Conservation (phyloP, 495 filamentous ascomycete species). For the Neurospora sp. region DNA sequence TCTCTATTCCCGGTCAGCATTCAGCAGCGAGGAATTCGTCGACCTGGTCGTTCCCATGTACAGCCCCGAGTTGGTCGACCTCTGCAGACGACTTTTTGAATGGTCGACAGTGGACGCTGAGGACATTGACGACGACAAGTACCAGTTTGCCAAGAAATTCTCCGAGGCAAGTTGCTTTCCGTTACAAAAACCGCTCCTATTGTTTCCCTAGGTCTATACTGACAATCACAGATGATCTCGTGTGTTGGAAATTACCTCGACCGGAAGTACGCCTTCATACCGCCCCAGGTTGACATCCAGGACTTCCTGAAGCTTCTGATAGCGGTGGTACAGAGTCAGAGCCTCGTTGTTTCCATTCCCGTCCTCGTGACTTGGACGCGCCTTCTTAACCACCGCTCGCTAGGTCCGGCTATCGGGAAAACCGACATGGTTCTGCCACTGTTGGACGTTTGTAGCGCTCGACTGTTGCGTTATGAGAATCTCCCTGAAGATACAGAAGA, state of each 20-base stretch:
- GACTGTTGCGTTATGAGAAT: constrained; percentile 74
- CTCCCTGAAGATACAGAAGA: constrained; percentile 73
- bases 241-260: constrained; percentile 76
- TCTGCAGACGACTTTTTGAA: constrained; percentile 68
- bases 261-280: constrained; percentile 54
- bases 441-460: constrained; percentile 65
- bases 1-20: constrained; percentile 63
- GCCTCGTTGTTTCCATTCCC: constrained; percentile 85
- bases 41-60: constrained; percentile 73
- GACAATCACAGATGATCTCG: constrained; percentile 57
- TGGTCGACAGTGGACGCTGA: constrained; percentile 72
- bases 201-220: constrained; percentile 7
- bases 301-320: constrained; percentile 73
- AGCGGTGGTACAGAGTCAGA: constrained; percentile 68
- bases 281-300: constrained; percentile 48
- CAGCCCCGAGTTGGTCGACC: constrained; percentile 51
- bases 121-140: constrained; percentile 82
- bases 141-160: constrained; percentile 83
- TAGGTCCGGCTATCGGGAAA: constrained; percentile 56
- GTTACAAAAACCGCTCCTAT: not conserved
- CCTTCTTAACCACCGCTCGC: constrained; percentile 54
- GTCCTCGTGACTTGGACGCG: constrained; percentile 83
- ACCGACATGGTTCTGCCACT: constrained; percentile 60
- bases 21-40: constrained; percentile 70
- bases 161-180: constrained; percentile 56